Evolutionary conservation across 495 filamentous ascomycete genomes (phyloP).

Genomic region (Astrothelium subdiscretum): DNA sequence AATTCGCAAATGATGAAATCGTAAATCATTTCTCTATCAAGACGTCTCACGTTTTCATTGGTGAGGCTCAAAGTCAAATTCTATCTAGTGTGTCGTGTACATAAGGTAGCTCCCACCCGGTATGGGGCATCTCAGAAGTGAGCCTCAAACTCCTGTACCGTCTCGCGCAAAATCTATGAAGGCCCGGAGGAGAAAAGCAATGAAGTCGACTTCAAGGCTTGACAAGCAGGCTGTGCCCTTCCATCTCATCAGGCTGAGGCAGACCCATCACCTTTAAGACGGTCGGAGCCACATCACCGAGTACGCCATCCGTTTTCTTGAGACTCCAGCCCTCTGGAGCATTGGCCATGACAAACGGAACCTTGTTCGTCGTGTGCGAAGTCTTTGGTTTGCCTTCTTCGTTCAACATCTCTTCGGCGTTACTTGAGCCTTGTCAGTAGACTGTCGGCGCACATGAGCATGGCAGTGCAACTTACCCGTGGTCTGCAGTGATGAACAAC

Average conservation of each 20-base stretch:
- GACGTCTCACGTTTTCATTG: not conserved
- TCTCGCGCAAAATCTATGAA: too few species aligned
- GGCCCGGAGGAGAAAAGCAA: not conserved
- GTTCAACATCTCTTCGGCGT: slow-evolving; percentile 98
- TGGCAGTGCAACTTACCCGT: slow-evolving; percentile 47
- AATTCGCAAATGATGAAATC: not conserved
- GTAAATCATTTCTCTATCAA: not conserved
- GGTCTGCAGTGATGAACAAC: slow-evolving; percentile 89
- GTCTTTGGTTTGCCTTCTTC: slow-evolving; percentile 93
- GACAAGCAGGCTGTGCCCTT: slow-evolving; percentile 68
- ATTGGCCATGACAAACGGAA: slow-evolving; percentile 97
- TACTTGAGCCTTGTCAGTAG: slow-evolving; percentile 34
- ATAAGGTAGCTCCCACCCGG: too few species aligned
- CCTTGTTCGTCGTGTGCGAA: slow-evolving; percentile 92
- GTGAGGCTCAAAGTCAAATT: not conserved
- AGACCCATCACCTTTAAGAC: slow-evolving; percentile 84
- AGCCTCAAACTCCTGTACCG: too few species aligned
- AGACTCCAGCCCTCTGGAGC: slow-evolving; percentile 81
- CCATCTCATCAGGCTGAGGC: slow-evolving; percentile 83
- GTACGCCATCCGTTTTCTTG: slow-evolving; percentile 72
- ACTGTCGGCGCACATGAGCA: not conserved
- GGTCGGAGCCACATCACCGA: slow-evolving; percentile 94
- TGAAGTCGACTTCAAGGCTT: slow-evolving; percentile 37
- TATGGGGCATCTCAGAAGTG: too few species aligned
- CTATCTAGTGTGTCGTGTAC: too few species aligned